Base-by-base conservation (phyloP, 1,139 yeast species). In the Lodderomyces jiufengensis region DNA sequence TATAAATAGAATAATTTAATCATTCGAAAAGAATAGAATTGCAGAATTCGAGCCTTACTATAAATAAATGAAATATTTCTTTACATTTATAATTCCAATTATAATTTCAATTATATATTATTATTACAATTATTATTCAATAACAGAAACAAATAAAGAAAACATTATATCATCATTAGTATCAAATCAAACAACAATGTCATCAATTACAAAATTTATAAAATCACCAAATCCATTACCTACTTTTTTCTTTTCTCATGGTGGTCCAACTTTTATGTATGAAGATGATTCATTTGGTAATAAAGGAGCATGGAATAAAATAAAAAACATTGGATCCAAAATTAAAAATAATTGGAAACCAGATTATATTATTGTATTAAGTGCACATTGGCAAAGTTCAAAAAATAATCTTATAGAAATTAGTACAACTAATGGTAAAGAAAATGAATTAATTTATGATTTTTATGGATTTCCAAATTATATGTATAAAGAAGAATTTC, bases 311-410 rank as follows among this genome's bases (percentile, higher is more conserved):
- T 80, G 73, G 65, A 61, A 66, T n/a, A 61, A 62, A 4, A 64
- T 79, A 8, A 57, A 64, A 32, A 46, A 56, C 14, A 43, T 81
- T 12, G 94, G 94, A 1, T 46, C 55, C 14, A 59, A 61, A 25
- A 77, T 84, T 43, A 67, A 65, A 37, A 49, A 61, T 1, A 54
- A 51, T 5, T 55, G 76, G 49, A 72, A 77, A 41, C 94, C 94
- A 2, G 79, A 79, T 43, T 82, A 75, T 40, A 64, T 84, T 18
- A 55, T 84, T 22, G 76, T 78, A 30, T 74, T 84, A 1, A 78
- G 86, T 26, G 94, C 90, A 0, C 95, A 84, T 55, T 84, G 88
- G 87, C 84, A 82, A 57, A 66, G 83, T 1, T 42, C 50, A 2
- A 55, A 55, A 4, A 35, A 59, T 2, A 61, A 68, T 36, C 47